A percentile compares a stretch with the other conserved stretches of the same genome.
These are phyloP conservation scores for Urostyla sp. DNA, from an alignment of 73 alveolate species.

Conservation along the genomic window DNA sequence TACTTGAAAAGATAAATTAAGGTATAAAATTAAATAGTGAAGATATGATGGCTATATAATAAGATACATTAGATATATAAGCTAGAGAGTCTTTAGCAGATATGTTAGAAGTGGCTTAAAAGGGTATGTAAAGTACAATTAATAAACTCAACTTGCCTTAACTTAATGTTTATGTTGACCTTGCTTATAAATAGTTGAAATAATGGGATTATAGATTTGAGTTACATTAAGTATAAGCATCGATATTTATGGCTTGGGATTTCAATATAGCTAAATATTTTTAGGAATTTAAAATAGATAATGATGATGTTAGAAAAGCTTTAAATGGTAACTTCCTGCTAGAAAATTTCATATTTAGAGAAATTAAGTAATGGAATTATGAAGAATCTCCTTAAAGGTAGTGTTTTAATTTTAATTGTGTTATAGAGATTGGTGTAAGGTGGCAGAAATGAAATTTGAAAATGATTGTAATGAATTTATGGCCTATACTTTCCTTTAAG, in stretches of 20 bases:
- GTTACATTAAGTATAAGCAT: not conserved
- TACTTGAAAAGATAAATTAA: not conserved
- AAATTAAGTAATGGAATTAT: constrained; percentile 2
- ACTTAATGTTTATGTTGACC: too few relatives aligned
- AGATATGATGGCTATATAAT: constrained; percentile 23
- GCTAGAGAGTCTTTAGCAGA: constrained; percentile 51
- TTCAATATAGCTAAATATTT: not conserved
- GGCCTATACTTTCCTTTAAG: constrained; percentile 18
- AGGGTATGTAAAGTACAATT: not conserved
- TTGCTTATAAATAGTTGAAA: not conserved
- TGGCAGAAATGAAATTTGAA: not conserved
- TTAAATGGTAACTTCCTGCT: not conserved
- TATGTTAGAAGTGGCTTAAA: not conserved
- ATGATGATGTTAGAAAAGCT: constrained; percentile 30
- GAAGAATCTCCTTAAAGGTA: constrained; percentile 15
- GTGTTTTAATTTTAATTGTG: not conserved
- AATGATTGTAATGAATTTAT: constrained; percentile 36
- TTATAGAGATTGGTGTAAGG: not conserved
- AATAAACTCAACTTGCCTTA: too few relatives aligned
- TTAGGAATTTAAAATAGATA: constrained; percentile 26
- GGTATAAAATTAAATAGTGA: constrained; percentile 13
- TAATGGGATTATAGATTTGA: constrained; percentile 36
- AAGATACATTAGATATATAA: constrained; percentile 27
- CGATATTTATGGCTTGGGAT: constrained; percentile 1
- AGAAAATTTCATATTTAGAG: constrained; percentile 9